Base-by-base conservation (phyloP, 441 rosid species). In the Erysimum pusillum region DNA sequence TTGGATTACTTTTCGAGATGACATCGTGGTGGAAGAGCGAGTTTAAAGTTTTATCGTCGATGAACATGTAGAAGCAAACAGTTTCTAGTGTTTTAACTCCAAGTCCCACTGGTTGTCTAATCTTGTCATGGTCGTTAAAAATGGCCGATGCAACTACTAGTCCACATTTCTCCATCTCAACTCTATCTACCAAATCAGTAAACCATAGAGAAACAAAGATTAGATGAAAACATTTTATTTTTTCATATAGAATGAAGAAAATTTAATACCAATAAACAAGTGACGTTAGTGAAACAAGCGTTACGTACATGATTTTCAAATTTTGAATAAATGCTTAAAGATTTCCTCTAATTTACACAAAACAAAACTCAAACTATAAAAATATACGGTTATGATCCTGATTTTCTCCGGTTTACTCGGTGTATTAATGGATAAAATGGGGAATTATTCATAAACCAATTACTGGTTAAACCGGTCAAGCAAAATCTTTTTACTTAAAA, bases 41-140 rank as follows among this genome's bases (percentile, higher is more conserved):
- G 45, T 81, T 74, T 44, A 87, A 68, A 59, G 98, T 95, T 63
- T 49, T 76, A 44, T 85, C 88, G 54, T 95, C 97, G 8, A 95
- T 85, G 75, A 95, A 92, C 94, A 94, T 86, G 93, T 87, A 92
- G 87, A 94, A 94, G 46, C 97, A 90, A 42, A 85, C 89, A 4
- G 34, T 59, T 34, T 80, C 79, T 46, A 83, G 32, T 31, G 97
- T 90, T 67, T 87, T 83, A 57, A 88, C 84, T 65, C 97, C 97
- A 9, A 94, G 89, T 51, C 97, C 90, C 48, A 67, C 79, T 4
- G 98, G 97, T 76, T 94, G 98, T 68, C 97, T 81, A 66, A 94
- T 87, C 77, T 92, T 92, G 83, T 92, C 98, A 71, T 92, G 95
- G 75, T 92, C 87, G 74, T 90, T 88, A 85, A 92, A 89, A 63